phyloP scores from a whole-genome alignment of 2,329 filamentous ascomycete genomes.

The Daldinia eschscholtzii region DNA sequence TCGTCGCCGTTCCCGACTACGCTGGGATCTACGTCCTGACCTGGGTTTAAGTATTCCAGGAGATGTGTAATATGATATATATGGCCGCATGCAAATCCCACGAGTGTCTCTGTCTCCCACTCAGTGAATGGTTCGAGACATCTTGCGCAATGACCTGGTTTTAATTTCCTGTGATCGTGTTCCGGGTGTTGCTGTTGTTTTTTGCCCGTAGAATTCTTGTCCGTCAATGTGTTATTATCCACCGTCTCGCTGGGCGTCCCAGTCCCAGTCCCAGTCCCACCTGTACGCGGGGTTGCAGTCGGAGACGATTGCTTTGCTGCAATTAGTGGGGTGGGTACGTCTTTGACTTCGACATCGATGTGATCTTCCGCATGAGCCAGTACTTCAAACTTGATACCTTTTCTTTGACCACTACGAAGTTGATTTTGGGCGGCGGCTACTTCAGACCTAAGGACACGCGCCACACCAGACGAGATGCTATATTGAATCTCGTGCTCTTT shows the following conservation, averaged over 20 bases:
- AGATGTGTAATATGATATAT: constrained; percentile 83
- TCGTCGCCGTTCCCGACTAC: constrained; percentile 51
- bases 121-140: constrained; percentile 69
- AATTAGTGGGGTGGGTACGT: constrained; percentile 49
- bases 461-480: constrained; percentile 91
- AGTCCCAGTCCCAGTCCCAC: constrained; percentile 42
- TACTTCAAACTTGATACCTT: constrained; percentile 91
- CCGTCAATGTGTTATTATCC: constrained; percentile 35
- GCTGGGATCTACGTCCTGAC: constrained; percentile 58
- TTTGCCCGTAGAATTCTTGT: constrained; percentile 34
- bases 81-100: constrained; percentile 86
- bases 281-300: constrained; percentile 41
- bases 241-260: constrained; percentile 40
- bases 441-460: constrained; percentile 86
- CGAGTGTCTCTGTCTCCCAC: constrained; percentile 76
- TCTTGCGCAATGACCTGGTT: constrained; percentile 70
- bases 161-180: constrained; percentile 52
- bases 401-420: constrained; percentile 81
- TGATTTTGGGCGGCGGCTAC: constrained; percentile 86
- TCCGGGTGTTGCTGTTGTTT: constrained; percentile 53
- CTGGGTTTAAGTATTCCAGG: constrained; percentile 65
- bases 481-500: constrained; percentile 96
- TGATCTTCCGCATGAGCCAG: constrained; percentile 60
- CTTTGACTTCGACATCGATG: constrained; percentile 59
- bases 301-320: constrained; percentile 38